Evolutionary conservation across 805 yeast genomes (phyloP).

Genomic region (Millerozyma acaciae): DNA sequence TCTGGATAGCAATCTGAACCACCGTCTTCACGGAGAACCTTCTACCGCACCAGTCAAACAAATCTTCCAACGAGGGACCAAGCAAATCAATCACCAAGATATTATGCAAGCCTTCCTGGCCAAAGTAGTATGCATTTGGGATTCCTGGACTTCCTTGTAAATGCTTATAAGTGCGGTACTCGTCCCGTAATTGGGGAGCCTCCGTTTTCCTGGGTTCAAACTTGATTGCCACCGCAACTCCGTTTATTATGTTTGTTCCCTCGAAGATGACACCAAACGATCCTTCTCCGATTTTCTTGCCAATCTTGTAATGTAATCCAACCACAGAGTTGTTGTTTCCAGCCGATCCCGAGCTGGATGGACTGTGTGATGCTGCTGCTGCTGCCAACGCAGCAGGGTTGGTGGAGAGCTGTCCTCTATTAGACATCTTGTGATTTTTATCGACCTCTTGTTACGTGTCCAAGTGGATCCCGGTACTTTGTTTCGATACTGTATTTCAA

Average conservation of each 20-base stretch:
- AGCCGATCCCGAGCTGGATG: slow-evolving; percentile 14
- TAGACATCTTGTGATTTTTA: slow-evolving; percentile 15
- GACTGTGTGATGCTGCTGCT: slow-evolving; percentile 31
- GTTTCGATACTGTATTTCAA: slow-evolving; percentile 1
- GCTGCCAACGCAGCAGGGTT: slow-evolving; percentile 40
- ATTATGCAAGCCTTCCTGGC: slow-evolving; percentile 81
- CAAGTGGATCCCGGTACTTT: too few relatives aligned
- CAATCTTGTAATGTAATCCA: slow-evolving; percentile 73
- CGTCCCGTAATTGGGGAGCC: slow-evolving; percentile 81
- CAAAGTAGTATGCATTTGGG: slow-evolving; percentile 81
- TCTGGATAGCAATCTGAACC: slow-evolving; percentile 70
- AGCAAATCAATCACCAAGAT: slow-evolving; percentile 71
- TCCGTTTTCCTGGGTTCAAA: slow-evolving; percentile 78
- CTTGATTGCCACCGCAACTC: slow-evolving; percentile 68
- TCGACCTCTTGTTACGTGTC: too few relatives aligned
- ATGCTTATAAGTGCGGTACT: slow-evolving; percentile 72
- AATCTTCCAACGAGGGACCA: slow-evolving; percentile 78
- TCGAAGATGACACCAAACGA: slow-evolving; percentile 83
- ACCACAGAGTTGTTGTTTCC: slow-evolving; percentile 36
- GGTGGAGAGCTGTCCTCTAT: slow-evolving; percentile 24
- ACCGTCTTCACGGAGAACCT: slow-evolving; percentile 69
- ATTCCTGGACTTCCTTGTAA: slow-evolving; percentile 67
- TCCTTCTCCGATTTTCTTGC: slow-evolving; percentile 84
- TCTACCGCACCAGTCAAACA: slow-evolving; percentile 86
- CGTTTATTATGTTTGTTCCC: slow-evolving; percentile 69